Conservation (phyloP, 805 yeast genomes). For the Candida wancherniae region DNA sequence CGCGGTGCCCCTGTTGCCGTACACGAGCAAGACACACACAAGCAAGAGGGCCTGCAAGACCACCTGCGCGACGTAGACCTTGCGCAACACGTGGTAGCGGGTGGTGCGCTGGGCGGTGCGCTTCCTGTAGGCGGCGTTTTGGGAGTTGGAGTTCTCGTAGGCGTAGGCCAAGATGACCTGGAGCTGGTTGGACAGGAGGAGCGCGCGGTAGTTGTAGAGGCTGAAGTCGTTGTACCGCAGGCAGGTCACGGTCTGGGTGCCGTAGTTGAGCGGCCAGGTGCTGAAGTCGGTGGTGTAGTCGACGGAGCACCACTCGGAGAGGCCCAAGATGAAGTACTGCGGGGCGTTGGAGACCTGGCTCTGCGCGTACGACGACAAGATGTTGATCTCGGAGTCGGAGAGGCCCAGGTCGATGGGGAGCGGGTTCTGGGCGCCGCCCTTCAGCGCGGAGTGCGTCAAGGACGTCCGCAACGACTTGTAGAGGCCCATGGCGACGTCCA, state of each 20-base stretch:
- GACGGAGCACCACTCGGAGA: conserved; percentile 10
- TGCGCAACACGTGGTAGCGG: conserved; percentile 20
- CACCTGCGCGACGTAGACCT: conserved; percentile 25
- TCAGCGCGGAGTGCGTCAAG: conserved; percentile 16
- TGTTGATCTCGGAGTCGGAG: conserved; percentile 46
- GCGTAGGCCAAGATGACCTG: conserved; percentile 47
- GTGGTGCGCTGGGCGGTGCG: conserved; percentile 14
- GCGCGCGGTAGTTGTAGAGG: conserved; percentile 43
- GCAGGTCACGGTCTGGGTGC: conserved; percentile 8
- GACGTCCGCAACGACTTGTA: conserved; percentile 30
- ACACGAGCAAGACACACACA: conserved; percentile 28
- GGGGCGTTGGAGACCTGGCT: conserved; percentile 45
- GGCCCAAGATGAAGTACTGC: conserved; percentile 34
- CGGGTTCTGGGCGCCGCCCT: conserved; percentile 6
- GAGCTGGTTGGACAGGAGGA: conserved; percentile 38
- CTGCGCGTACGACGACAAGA: conserved; percentile 43
- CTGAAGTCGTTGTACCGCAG: conserved; percentile 6
- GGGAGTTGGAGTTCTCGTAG: conserved; percentile 21
- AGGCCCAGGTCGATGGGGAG: conserved; percentile 29
- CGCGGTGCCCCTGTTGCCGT: conserved; percentile 31
- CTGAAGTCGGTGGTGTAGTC: conserved; percentile 8
- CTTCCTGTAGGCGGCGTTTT: conserved; percentile 11
- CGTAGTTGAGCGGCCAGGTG: not conserved
- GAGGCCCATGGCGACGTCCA: conserved; percentile 50
- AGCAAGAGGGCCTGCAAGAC: conserved; percentile 27